A percentile compares a stretch with the other conserved stretches of the same genome.
Evolutionary conservation across 495 filamentous ascomycete genomes (phyloP).

Genomic region (Oidiodendron maius): DNA sequence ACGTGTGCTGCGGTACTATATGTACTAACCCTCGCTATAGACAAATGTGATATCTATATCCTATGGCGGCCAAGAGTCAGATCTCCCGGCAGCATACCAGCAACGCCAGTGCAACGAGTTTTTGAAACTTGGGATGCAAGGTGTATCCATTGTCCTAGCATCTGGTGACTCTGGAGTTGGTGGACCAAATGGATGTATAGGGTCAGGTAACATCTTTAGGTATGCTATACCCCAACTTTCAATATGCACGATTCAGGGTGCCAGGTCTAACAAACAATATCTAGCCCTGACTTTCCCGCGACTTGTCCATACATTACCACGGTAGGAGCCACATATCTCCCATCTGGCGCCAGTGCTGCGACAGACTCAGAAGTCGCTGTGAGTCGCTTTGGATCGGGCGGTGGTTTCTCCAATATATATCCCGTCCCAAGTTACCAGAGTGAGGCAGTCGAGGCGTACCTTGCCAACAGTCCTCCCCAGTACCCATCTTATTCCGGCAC

Average conservation of each 20-base stretch:
- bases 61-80: conserved; percentile 47
- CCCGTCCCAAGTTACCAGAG: conserved; percentile 31
- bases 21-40: neutral
- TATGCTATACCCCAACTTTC: neutral
- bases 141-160: conserved; percentile 29
- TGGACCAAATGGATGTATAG: conserved; percentile 17
- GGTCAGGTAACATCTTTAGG: neutral
- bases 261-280: conserved; percentile 3
- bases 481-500: conserved; percentile 12
- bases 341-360: conserved; percentile 11
- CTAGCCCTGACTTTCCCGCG: conserved; percentile 31
- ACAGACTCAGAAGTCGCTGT: conserved; percentile 27
- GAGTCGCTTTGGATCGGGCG: conserved; percentile 30
- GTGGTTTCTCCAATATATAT: conserved; percentile 43
- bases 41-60: conserved; percentile 58
- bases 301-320: conserved; percentile 43
- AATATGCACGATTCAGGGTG: too few species aligned
- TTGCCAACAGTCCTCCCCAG: conserved; percentile 14
- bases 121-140: conserved; percentile 37
- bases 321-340: conserved; percentile 35
- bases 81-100: conserved; percentile 43
- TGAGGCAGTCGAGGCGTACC: conserved; percentile 17
- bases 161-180: conserved; percentile 35
- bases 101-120: conserved; percentile 16
- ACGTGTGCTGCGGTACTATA: neutral